A percentile compares a stretch with the other conserved stretches of the same genome.
These are phyloP conservation scores for Echinochloa phyllopogon DNA, from an alignment of 176 grass and related monocot species.

Conservation along the genomic window DNA sequence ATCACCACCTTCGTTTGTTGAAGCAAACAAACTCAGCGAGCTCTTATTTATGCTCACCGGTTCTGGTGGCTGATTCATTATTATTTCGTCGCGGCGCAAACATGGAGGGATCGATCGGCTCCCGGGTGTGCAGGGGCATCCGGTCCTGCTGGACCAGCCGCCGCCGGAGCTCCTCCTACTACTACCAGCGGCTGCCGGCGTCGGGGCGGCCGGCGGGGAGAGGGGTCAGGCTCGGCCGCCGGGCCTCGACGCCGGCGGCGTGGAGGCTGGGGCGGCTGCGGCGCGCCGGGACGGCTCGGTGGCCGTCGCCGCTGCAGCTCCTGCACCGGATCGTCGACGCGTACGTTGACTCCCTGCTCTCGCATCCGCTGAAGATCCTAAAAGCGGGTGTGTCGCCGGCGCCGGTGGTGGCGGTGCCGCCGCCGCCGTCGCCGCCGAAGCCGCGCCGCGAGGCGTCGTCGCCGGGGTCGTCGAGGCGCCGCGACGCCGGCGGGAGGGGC, in stretches of 20 bases:
- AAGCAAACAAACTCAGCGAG: no score
- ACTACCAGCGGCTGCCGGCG: neutral
- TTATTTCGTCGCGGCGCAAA: no score
- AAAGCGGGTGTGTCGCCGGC: neutral
- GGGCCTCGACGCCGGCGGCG: neutral
- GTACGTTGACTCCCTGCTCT: conserved; percentile 39
- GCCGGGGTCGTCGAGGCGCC: neutral
- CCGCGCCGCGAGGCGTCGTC: conserved; percentile 1
- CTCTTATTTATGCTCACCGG: no score
- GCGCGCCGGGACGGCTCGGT: neutral
- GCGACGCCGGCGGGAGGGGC: conserved; percentile 31
- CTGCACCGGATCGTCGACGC: conserved; percentile 37
- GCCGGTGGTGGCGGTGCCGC: neutral
- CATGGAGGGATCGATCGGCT: conserved; percentile 20
- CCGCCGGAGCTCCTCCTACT: neutral
- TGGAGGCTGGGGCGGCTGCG: conserved; percentile 4
- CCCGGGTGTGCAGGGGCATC: conserved; percentile 19
- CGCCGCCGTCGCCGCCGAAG: neutral
- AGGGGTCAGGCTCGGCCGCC: conserved; percentile 39
- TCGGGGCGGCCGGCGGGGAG: neutral
- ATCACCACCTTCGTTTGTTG: no score
- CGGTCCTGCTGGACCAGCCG: conserved; percentile 19
- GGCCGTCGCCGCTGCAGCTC: conserved; percentile 28
- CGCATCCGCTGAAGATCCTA: neutral
- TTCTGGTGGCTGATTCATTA: no score